Evolutionary conservation across 2,329 filamentous ascomycete species (phyloP).

Genomic region (Trichothecium sympodiale): DNA sequence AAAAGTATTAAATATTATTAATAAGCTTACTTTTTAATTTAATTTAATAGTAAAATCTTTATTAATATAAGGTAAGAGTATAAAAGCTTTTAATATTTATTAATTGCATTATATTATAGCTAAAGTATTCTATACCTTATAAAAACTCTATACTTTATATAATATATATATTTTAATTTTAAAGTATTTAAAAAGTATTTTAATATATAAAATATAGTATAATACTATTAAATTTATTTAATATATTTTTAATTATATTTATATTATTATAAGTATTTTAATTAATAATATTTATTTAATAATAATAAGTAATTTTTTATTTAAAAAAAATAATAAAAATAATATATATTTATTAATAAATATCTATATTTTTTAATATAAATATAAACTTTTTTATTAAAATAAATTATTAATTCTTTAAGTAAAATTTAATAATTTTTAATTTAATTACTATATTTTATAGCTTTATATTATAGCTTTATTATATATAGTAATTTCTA

Average conservation of each 20-base stretch:
- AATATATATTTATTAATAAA: background rate
- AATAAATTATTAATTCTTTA: background rate
- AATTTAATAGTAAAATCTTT: background rate
- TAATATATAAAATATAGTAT: too few species aligned
- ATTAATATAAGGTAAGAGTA: background rate
- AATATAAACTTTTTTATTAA: conserved; percentile 1
- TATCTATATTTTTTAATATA: background rate
- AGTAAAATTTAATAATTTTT: background rate
- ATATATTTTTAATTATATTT: too few species aligned
- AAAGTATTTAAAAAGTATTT: too few species aligned
- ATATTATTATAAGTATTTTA: conserved; percentile 2
- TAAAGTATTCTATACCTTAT: conserved; percentile 3
- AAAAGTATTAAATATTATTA: background rate
- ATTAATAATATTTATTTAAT: background rate
- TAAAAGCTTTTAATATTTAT: background rate
- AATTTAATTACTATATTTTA: background rate
- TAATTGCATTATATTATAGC: background rate
- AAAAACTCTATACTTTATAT: conserved; percentile 2
- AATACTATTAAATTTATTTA: too few species aligned
- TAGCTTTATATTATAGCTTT: background rate
- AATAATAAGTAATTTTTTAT: background rate
- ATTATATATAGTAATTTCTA: background rate
- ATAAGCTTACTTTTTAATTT: background rate
- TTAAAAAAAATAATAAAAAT: background rate
- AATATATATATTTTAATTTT: too few species aligned